Conservation (phyloP, 805 yeast species). For the Kuraishia borneana region DNA sequence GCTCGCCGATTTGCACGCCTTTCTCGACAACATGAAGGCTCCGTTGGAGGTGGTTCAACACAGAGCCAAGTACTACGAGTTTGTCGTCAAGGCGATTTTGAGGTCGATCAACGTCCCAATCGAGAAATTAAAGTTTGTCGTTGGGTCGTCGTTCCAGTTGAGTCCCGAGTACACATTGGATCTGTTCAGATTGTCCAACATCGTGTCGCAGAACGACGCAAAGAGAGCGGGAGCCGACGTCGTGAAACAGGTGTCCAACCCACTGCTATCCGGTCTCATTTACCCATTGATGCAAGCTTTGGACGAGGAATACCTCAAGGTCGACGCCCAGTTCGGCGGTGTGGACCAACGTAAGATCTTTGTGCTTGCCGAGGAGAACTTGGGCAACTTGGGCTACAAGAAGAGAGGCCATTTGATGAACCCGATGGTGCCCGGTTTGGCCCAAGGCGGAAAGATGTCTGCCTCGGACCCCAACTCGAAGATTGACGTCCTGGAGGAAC, state of each 20-base stretch:
- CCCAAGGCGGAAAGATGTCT: conserved; percentile 97
- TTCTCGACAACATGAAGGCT: conserved; percentile 96
- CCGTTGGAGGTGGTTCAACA: conserved; percentile 81
- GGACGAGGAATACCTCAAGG: conserved; percentile 83
- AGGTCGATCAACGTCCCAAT: conserved; percentile 84
- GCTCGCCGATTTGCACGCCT: conserved; percentile 94
- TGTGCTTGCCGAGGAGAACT: conserved; percentile 91
- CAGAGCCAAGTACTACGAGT: conserved; percentile 87
- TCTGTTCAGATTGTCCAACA: conserved; percentile 72
- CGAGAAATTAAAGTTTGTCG: conserved; percentile 72
- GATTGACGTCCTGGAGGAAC: conserved; percentile 85
- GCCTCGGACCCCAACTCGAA: conserved; percentile 98
- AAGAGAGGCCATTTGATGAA: conserved; percentile 98
- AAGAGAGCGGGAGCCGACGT: conserved; percentile 99
- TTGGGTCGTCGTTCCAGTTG: conserved; percentile 87
- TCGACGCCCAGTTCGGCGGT: conserved; percentile 96
- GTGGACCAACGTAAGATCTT: conserved; percentile 98
- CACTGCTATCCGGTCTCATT: conserved; percentile 83
- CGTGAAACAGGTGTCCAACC: conserved; percentile 93
- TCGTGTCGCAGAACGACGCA: conserved; percentile 89
- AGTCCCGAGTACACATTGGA: conserved; percentile 76
- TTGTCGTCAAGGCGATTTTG: conserved; percentile 73
- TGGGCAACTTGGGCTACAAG: conserved; percentile 80
- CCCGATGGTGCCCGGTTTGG: conserved; percentile 96
- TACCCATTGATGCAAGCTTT: conserved; percentile 98